Evolutionary conservation across 1,284 basidiomycete species (phyloP), one percentile per base, ranked within the genome.

Genomic region (Cronartium ribicola): DNA sequence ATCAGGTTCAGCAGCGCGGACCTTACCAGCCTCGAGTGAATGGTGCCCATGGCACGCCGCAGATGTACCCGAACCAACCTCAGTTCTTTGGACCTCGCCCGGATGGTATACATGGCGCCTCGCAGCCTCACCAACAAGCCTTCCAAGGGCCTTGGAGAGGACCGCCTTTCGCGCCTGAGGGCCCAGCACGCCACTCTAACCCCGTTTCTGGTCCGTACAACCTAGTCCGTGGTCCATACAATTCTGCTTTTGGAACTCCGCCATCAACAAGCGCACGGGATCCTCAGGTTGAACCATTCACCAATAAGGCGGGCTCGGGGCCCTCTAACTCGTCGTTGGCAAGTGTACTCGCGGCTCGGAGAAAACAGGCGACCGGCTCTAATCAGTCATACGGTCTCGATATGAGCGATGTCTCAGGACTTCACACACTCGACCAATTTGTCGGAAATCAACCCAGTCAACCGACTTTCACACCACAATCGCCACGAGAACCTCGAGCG

Each of bases 81-180:
- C 51, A 55, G 3, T 6, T 20, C 1, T 55, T 10, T 55, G 29
- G 51, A 55, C n/a, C 13, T 55, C n/a, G 29, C 29, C 51, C 51
- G 51, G 29, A 55, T 55, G 13, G 5, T n/a, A 55, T 55, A 29
- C 29, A 55, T 11, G 29, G 29, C 29, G n/a, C n/a, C 17, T n/a
- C 51, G 17, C 51, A n/a, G 51, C 51, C 51, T n/a, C 51, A 55
- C n/a, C 51, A 29, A 10, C 14, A n/a, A 20, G 7, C 51, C 6
- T 55, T 55, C 51, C 51, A n/a, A 55, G 51, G 51, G n/a, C 13
- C n/a, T 10, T 55, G 51, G 51, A 55, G 51, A 55, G 51, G 14
- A n/a, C 51, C 51, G 29, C 51, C 13, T 20, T 29, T 29, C 29
- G 29, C 29, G 29, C 29, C 29, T 29, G 29, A 29, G 2, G 29